A percentile compares a stretch with the other conserved stretches of the same genome.
Evolutionary conservation across 192 early-diverging fungal species (phyloP).

Genomic region (Oehlia diaphana): DNA sequence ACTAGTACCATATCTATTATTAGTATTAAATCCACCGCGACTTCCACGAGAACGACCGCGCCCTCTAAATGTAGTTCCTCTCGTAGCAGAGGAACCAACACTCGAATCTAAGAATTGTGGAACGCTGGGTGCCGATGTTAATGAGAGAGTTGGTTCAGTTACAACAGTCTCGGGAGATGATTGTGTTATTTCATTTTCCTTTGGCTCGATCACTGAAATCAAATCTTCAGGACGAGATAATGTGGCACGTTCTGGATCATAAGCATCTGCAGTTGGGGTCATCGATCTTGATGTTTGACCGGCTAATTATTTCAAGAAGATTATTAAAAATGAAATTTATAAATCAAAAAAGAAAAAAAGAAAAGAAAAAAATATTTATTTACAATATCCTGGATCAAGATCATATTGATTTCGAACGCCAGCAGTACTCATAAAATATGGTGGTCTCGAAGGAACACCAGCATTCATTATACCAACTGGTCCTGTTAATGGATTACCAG

Average conservation of each 20-base stretch:
- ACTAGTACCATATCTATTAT: slow-evolving; percentile 35
- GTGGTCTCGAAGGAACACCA: slow-evolving; percentile 35
- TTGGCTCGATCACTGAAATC: neutral
- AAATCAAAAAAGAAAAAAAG: neutral
- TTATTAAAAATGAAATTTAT: neutral
- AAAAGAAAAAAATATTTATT: neutral
- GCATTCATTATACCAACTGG: slow-evolving; percentile 40
- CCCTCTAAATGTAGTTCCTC: slow-evolving; percentile 39
- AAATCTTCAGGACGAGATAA: slow-evolving; percentile 35
- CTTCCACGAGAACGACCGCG: slow-evolving; percentile 49
- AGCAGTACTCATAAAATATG: slow-evolving; percentile 44
- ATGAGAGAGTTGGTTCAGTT: neutral
- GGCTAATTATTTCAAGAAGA: neutral
- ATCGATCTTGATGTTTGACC: slow-evolving; percentile 20
- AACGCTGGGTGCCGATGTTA: slow-evolving; percentile 3
- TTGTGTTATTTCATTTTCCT: slow-evolving; percentile 21
- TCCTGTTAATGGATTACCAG: slow-evolving; percentile 34
- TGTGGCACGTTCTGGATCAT: slow-evolving; percentile 52
- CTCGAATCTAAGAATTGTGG: slow-evolving; percentile 30
- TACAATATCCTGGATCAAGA: slow-evolving; percentile 25
- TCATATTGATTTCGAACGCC: slow-evolving; percentile 30
- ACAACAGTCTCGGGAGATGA: neutral
- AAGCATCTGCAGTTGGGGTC: slow-evolving; percentile 42
- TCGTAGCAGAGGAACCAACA: slow-evolving; percentile 19
- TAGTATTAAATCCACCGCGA: slow-evolving; percentile 37